Percentiles rank a stretch among this genome's conserved stretches.
phyloP scores from a whole-genome alignment of 495 filamentous ascomycete genomes.

The Lophium mytilinum region DNA sequence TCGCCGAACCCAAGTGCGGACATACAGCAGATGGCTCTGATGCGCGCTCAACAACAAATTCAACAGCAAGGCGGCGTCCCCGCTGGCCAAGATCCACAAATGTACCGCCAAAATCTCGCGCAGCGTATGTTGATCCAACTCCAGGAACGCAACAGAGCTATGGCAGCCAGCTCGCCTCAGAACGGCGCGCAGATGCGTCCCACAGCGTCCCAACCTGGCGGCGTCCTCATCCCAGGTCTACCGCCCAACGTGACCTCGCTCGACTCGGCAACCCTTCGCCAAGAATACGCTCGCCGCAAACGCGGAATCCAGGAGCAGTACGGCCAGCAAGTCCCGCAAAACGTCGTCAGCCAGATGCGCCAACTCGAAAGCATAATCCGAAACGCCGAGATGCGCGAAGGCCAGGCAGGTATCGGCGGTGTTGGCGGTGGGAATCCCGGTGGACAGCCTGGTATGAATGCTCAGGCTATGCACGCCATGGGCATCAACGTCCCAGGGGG shows the following conservation, averaged over 20 bases:
- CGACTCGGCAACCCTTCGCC: neutral
- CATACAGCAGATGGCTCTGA: neutral
- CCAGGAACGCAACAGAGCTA: neutral
- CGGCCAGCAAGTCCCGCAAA: neutral
- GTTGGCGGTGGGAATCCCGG: neutral
- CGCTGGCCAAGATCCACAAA: slow-evolving; percentile 9
- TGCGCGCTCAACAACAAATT: slow-evolving; percentile 6
- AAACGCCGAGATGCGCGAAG: neutral
- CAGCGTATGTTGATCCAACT: neutral
- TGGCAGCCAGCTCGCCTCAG: slow-evolving; percentile 8
- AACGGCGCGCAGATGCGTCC: neutral
- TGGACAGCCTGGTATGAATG: neutral
- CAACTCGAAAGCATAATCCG: neutral
- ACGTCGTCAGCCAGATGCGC: neutral
- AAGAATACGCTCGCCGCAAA: neutral
- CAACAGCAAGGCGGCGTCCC: slow-evolving; percentile 13
- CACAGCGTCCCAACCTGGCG: neutral
- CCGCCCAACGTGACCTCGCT: neutral
- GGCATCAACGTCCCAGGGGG: slow-evolving; percentile 21
- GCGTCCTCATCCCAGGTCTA: neutral
- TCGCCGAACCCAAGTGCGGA: neutral
- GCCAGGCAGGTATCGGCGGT: too few species aligned
- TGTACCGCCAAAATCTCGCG: slow-evolving; percentile 8
- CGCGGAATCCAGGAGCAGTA: neutral
- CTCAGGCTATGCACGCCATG: neutral